Percentiles rank a stretch among this genome's conserved stretches.
Evolutionary conservation across 306 rosid species (phyloP).

Genomic region (Corylus americana): DNA sequence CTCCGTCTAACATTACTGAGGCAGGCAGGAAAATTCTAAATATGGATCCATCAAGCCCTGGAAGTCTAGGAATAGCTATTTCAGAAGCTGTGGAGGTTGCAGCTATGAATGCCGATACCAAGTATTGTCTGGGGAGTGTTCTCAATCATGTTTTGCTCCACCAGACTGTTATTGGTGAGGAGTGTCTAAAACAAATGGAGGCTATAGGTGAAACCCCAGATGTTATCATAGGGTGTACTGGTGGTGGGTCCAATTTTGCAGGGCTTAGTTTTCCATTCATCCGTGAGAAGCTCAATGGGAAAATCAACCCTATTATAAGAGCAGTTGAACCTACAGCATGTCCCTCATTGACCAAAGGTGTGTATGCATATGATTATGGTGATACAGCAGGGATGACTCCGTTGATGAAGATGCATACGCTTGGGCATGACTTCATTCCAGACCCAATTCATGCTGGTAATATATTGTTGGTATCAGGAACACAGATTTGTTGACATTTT

Average conservation of each 20-base stretch:
- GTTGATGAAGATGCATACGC: constrained; percentile 96
- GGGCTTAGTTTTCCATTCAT: constrained; percentile 92
- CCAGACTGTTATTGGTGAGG: constrained; percentile 92
- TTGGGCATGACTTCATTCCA: constrained; percentile 87
- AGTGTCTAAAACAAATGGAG: constrained; percentile 88
- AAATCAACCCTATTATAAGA: constrained; percentile 76
- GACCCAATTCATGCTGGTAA: constrained; percentile 98
- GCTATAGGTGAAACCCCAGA: constrained; percentile 90
- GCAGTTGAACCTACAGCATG: constrained; percentile 94
- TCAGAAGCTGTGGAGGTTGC: constrained; percentile 95
- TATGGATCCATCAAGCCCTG: constrained; percentile 76
- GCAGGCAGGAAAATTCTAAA: constrained; percentile 66
- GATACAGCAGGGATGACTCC: constrained; percentile 96
- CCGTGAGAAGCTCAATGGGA: constrained; percentile 73
- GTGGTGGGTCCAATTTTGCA: constrained; percentile 95
- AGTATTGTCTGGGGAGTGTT: constrained; percentile 91
- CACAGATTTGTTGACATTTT: background rate
- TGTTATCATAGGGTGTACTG: constrained; percentile 85
- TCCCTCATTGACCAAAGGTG: constrained; percentile 91
- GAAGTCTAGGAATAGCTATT: constrained; percentile 95
- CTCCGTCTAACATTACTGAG: constrained; percentile 78
- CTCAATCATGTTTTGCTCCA: constrained; percentile 92
- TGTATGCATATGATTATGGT: constrained; percentile 79
- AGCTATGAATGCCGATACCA: constrained; percentile 65
- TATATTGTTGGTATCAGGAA: background rate